These are phyloP conservation scores for Fragilariopsis cylindrus DNA, from an alignment of 108 stramenopile genomes.

Conservation along the genomic window DNA sequence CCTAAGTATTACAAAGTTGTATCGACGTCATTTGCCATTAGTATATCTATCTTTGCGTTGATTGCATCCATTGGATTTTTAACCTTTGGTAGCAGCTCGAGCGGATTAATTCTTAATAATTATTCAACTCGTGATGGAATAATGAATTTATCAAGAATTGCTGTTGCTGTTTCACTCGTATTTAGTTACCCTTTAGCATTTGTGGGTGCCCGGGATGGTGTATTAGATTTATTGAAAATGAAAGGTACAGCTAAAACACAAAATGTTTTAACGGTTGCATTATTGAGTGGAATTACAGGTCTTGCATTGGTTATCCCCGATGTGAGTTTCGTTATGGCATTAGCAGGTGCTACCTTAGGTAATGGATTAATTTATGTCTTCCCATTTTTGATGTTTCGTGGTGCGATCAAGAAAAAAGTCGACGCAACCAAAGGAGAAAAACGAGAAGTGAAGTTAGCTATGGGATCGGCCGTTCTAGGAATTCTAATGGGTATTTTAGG, in stretches of 20 bases:
- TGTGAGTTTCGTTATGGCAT: conserved; percentile 80
- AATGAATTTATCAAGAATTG: conserved; percentile 86
- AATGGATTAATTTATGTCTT: conserved; percentile 89
- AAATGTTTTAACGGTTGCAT: conserved; percentile 66
- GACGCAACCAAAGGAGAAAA: conserved; percentile 58
- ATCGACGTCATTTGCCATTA: conserved; percentile 68
- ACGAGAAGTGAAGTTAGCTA: conserved; percentile 68
- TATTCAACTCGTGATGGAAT: conserved; percentile 89
- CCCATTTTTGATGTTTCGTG: conserved; percentile 79
- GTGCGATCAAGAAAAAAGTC: conserved; percentile 67
- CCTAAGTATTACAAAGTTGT: conserved; percentile 86
- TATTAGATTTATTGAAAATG: conserved; percentile 70
- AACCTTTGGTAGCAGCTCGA: conserved; percentile 87
- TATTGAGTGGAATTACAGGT: conserved; percentile 69
- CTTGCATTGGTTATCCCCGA: conserved; percentile 72
- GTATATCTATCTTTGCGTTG: conserved; percentile 70
- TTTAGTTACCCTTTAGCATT: conserved; percentile 68
- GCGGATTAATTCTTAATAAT: conserved; percentile 94
- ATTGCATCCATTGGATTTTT: conserved; percentile 89
- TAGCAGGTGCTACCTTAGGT: conserved; percentile 94
- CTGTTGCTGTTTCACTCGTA: conserved; percentile 77
- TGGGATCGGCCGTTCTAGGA: conserved; percentile 61
- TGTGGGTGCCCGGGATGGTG: conserved; percentile 83
- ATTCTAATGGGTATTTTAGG: conserved; percentile 62
- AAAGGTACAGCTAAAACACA: conserved; percentile 38